Evolutionary conservation across 164 flowering plant genomes (phyloP).

Genomic region (Vitis rupestris): DNA sequence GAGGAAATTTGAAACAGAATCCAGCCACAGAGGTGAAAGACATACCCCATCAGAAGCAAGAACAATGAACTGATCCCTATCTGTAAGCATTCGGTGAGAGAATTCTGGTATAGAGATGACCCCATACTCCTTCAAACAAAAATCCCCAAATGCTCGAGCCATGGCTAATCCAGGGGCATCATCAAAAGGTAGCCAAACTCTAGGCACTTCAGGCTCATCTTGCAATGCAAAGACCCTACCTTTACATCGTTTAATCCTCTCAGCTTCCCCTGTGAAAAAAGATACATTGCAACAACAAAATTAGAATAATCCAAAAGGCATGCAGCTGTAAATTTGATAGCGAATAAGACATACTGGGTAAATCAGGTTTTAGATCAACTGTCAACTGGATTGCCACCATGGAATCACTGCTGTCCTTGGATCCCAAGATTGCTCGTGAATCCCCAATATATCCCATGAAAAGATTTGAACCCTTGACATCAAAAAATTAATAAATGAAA

Average conservation of each 20-base stretch:
- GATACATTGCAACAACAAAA: constrained; percentile 3
- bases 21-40: constrained; percentile 4
- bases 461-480: constrained; percentile 75
- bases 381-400: constrained; percentile 78
- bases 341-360: constrained; percentile 63
- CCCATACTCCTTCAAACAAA: constrained; percentile 93
- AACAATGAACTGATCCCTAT: constrained; percentile 82
- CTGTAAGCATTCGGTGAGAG: constrained; percentile 70
- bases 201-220: constrained; percentile 91
- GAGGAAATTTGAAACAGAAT: not conserved
- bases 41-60: constrained; percentile 98
- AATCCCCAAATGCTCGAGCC: constrained; percentile 99
- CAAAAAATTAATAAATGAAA: not conserved
- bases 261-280: constrained; percentile 72
- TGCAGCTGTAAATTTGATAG: not conserved
- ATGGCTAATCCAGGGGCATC: constrained; percentile 95
- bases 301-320: not conserved
- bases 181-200: constrained; percentile 89
- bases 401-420: constrained; percentile 58
- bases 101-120: constrained; percentile 89
- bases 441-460: constrained; percentile 90
- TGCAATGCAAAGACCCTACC: constrained; percentile 96
- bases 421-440: constrained; percentile 89
- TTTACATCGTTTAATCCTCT: constrained; percentile 84
- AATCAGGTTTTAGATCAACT: constrained; percentile 85